Evolutionary conservation across 306 rosid genomes (phyloP).

Genomic region (Ochetophila trinervis): DNA sequence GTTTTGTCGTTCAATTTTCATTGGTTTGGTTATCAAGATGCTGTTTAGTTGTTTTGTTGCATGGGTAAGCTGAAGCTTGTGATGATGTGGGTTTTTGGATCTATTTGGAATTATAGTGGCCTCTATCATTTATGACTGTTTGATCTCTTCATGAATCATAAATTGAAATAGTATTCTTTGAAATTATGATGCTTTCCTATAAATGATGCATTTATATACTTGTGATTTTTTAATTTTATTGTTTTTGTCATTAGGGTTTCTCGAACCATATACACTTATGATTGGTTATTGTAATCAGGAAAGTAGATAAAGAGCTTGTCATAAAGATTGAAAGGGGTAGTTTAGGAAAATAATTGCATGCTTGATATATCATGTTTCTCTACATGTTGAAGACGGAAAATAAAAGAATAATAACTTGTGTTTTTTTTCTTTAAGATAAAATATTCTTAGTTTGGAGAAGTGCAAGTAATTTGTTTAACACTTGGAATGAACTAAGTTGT

Average conservation of each 20-base stretch:
- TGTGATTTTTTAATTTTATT: too few species aligned
- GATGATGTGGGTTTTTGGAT: slow-evolving; percentile 21
- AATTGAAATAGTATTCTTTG: background rate
- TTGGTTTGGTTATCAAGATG: background rate
- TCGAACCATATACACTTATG: too few species aligned
- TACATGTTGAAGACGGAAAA: too few species aligned
- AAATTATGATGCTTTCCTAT: background rate
- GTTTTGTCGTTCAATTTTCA: background rate
- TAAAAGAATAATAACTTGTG: too few species aligned
- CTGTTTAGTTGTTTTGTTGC: slow-evolving; percentile 7
- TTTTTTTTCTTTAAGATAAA: too few species aligned
- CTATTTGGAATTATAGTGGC: background rate
- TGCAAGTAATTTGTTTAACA: too few species aligned
- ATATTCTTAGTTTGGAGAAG: too few species aligned
- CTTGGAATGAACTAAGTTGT: too few species aligned
- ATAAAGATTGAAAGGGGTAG: background rate
- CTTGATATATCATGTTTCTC: background rate
- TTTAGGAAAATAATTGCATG: background rate
- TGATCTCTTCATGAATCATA: background rate
- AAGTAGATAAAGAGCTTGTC: background rate
- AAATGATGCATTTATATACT: background rate
- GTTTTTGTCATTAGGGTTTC: too few species aligned
- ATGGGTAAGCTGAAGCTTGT: background rate
- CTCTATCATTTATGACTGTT: background rate
- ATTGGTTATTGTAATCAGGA: background rate